A percentile compares a stretch with the other conserved stretches of the same genome.
phyloP scores from a whole-genome alignment of 2,329 filamentous ascomycete species.

The Cladorrhinum sp. region DNA sequence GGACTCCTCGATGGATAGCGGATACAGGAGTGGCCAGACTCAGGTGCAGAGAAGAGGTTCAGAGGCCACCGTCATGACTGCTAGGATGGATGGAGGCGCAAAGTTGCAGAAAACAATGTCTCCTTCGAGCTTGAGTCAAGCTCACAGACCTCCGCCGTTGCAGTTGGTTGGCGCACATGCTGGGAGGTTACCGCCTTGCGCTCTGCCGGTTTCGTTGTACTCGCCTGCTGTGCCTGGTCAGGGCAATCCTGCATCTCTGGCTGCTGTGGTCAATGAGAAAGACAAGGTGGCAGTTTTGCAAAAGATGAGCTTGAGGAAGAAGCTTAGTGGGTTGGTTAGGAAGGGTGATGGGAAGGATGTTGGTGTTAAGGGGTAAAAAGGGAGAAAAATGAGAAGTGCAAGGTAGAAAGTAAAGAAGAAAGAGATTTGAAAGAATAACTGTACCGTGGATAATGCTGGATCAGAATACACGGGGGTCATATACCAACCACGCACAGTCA shows the following conservation, averaged over 20 bases:
- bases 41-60: conserved; percentile 10
- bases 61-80: background rate
- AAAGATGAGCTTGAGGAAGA: conserved; percentile 19
- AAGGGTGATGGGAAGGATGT: conserved; percentile 9
- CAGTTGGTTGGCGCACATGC: background rate
- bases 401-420: too few relatives aligned
- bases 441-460: background rate
- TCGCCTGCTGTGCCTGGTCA: conserved; percentile 9
- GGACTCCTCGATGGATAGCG: conserved; percentile 21
- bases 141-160: background rate
- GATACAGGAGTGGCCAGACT: conserved; percentile 18
- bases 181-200: conserved; percentile 17
- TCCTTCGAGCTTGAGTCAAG: background rate
- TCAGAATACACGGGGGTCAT: background rate
- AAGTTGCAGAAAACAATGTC: background rate
- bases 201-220: conserved; percentile 18
- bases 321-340: conserved; percentile 21
- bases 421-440: background rate
- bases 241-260: background rate
- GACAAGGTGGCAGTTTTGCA: conserved; percentile 15
- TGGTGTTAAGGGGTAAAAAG: conserved; percentile 14
- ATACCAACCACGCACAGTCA: background rate
- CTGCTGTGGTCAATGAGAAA: background rate
- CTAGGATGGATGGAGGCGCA: background rate
- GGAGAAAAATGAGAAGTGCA: too few relatives aligned